Conservation (phyloP, 2,329 filamentous ascomycete species). For the Beauveria bassiana region DNA sequence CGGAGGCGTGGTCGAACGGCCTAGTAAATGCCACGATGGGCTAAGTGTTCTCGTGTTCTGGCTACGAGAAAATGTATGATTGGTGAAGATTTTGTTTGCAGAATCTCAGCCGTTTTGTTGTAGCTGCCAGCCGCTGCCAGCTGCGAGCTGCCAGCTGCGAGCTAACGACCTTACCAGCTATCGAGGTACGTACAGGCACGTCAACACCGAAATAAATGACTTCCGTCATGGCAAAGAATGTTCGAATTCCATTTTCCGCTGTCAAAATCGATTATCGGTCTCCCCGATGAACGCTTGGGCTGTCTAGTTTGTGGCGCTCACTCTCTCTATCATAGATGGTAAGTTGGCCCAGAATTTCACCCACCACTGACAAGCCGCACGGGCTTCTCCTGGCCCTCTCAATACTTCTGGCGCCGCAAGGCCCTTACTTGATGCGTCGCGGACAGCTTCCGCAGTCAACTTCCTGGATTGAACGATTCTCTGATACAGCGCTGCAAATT, state of each 20-base stretch:
- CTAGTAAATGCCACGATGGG: too few relatives aligned
- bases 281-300: not conserved
- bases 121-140: not conserved
- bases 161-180: not conserved
- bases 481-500: not conserved
- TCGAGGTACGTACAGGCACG: not conserved
- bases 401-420: not conserved
- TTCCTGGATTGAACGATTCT: too few relatives aligned
- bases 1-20: too few relatives aligned
- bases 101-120: too few relatives aligned
- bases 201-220: not conserved
- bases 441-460: not conserved
- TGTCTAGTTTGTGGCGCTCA: not conserved
- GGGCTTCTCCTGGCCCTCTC: not conserved
- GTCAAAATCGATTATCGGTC: not conserved
- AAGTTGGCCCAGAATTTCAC: not conserved
- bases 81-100: not conserved
- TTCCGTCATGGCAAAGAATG: not conserved
- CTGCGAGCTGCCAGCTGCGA: not conserved
- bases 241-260: not conserved
- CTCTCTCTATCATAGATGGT: not conserved
- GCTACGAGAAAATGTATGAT: not conserved
- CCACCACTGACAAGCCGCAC: slow-evolving; percentile 1
- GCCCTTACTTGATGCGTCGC: not conserved
- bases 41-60: not conserved